Conservation (phyloP, 768 basidiomycete species). For the Leccinum ochraceum region DNA sequence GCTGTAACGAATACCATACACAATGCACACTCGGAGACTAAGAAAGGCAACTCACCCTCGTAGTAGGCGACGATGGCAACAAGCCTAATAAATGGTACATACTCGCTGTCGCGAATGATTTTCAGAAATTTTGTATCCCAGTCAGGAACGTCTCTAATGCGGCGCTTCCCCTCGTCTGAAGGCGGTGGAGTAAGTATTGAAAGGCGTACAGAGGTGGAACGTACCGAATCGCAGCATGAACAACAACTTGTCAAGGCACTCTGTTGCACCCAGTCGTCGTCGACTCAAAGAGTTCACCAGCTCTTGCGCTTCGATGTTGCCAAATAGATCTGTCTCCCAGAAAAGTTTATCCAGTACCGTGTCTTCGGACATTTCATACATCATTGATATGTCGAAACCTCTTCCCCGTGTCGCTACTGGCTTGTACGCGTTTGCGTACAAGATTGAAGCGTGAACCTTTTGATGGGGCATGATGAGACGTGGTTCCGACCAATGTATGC, state of each 20-base stretch:
- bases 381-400: neutral
- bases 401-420: neutral
- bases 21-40: neutral
- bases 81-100: slow-evolving; percentile 18
- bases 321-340: slow-evolving; percentile 17
- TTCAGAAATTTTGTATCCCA: slow-evolving; percentile 14
- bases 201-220: neutral
- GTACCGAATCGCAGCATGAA: slow-evolving; percentile 13
- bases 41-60: slow-evolving; percentile 17
- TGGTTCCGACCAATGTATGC: slow-evolving; percentile 10
- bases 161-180: slow-evolving; percentile 22
- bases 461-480: slow-evolving; percentile 12
- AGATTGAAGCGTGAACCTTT: slow-evolving; percentile 1
- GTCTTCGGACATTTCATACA: neutral
- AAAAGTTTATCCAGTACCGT: neutral
- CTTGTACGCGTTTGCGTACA: neutral
- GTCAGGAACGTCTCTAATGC: slow-evolving; percentile 13
- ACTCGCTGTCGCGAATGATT: slow-evolving; percentile 11
- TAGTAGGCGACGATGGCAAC: slow-evolving; percentile 25
- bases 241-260: slow-evolving; percentile 15
- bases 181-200: neutral
- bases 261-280: slow-evolving; percentile 8
- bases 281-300: slow-evolving; percentile 7
- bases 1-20: slow-evolving; percentile 2
- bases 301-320: slow-evolving; percentile 4